Base-by-base conservation (phyloP, 2,329 filamentous ascomycete genomes). In the Colletotrichum limetticola region DNA sequence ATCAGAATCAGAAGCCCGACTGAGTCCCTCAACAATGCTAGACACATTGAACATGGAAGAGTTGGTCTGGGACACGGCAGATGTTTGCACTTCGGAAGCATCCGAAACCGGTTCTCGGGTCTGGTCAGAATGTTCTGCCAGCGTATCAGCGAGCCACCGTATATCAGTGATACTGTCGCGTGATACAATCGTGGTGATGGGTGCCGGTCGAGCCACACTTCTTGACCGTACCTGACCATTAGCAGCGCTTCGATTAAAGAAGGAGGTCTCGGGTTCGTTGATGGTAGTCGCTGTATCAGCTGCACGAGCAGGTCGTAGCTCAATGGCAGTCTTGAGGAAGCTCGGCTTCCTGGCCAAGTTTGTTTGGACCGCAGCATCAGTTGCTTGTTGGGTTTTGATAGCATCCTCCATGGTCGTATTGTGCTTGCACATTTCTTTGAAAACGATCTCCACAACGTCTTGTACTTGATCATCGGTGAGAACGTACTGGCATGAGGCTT, bases 251-350 rank as follows among this genome's bases (percentile, higher is more conserved):
- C 77, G 67, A 14, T 72, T 76, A 7, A 81, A 72, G 37, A 82
- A 82, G 1, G 79, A 78, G 12, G 81, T 79, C 46, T 73, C 76
- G 6, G 82, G 81, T 28, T 79, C 26, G 69, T 76, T 82, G 55
- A 83, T 78, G 0, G 81, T 84, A 1, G 79, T 83, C 5, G 79
- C 79, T 57, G 82, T 79, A 55, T 82, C 80, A 19, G 77, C 78
- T 11, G 68, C 58, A 7, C 74, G 75, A 5, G 76, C 75, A 22
- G 75, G 74, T 9, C 76, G 76, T 5, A 78, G 76, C 16, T 76
- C 70, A 37, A 82, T 81, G 0, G 76, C 69, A 12, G 77, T 77
- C 16, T 32, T 49, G 19, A 72, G 61, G 4, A 65, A 74, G 22
- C 68, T 70, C 4, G 72, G 74, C 42, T 62, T 61, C 4, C 56